These are phyloP conservation scores for Suillus variegatus DNA, from an alignment of 768 basidiomycete species.

Conservation along the genomic window DNA sequence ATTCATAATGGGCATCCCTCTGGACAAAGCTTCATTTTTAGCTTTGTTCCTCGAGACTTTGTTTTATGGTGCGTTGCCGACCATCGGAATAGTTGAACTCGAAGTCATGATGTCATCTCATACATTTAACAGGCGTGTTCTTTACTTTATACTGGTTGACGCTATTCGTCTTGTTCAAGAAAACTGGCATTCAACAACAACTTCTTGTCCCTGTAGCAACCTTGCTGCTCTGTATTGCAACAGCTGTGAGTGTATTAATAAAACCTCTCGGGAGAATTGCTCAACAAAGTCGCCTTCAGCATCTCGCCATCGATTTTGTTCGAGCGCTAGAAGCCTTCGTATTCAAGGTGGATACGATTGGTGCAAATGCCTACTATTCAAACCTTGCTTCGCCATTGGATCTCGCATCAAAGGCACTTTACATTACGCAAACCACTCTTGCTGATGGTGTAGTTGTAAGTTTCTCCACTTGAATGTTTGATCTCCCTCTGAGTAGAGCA, in stretches of 20 bases:
- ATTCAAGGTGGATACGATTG: background rate
- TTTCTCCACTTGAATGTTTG: background rate
- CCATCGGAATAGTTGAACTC: background rate
- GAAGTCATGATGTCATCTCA: background rate
- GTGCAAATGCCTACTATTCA: background rate
- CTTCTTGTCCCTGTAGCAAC: background rate
- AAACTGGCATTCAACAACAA: background rate
- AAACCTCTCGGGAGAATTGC: background rate
- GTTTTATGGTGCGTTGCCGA: background rate
- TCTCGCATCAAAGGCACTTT: constrained; percentile 2
- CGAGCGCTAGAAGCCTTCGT: background rate
- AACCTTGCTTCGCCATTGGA: constrained; percentile 2
- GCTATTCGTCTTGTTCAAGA: background rate
- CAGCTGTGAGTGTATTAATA: background rate
- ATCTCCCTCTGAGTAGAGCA: background rate
- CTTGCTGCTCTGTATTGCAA: background rate
- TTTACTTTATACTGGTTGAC: constrained; percentile 1
- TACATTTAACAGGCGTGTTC: background rate
- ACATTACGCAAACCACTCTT: background rate
- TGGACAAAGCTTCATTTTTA: background rate
- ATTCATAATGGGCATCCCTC: background rate
- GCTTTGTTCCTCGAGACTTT: background rate
- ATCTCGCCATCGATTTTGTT: background rate
- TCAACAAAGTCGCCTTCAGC: background rate
- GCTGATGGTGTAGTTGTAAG: constrained; percentile 2